These are phyloP conservation scores for Cytospora leucostoma DNA, from an alignment of 2,329 filamentous ascomycete genomes.

Conservation along the genomic window DNA sequence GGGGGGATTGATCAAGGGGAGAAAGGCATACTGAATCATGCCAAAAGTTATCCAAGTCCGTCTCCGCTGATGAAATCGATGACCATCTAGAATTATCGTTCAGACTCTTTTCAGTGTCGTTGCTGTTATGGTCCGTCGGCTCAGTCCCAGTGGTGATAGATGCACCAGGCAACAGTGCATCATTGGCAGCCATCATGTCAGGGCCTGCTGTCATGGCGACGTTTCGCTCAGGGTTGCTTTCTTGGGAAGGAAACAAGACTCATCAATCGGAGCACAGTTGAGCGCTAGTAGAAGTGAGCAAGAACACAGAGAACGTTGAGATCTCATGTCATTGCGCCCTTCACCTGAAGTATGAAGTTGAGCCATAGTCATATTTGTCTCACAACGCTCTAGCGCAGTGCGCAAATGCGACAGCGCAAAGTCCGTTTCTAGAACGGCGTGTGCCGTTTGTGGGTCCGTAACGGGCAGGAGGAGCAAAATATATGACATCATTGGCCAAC, in stretches of 20 bases:
- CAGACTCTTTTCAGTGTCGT: neutral
- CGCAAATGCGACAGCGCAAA: neutral
- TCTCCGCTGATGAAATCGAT: constrained; percentile 26
- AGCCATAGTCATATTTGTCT: constrained; percentile 23
- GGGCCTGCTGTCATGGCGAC: neutral
- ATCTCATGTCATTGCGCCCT: constrained; percentile 11
- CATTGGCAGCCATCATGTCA: constrained; percentile 14
- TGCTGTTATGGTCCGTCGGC: neutral
- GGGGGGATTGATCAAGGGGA: neutral
- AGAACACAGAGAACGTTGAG: constrained; percentile 2
- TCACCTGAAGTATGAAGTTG: neutral
- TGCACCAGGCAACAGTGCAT: constrained; percentile 11
- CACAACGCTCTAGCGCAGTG: constrained; percentile 8
- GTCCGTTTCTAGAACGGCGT: neutral
- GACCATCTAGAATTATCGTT: constrained; percentile 23
- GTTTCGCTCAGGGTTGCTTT: constrained; percentile 1
- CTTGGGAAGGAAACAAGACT: neutral
- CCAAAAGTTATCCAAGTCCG: constrained; percentile 25
- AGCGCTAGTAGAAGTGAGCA: constrained; percentile 26
- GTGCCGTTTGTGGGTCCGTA: neutral
- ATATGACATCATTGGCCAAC: neutral
- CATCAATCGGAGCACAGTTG: constrained; percentile 21
- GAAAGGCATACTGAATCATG: constrained; percentile 24
- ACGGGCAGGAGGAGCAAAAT: neutral
- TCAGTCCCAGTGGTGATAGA: constrained; percentile 9